Percentiles rank a stretch among this genome's conserved stretches.
Evolutionary conservation across 352 stramenopile genomes (phyloP).

Genomic region (Pilasporangium apinafurcum): DNA sequence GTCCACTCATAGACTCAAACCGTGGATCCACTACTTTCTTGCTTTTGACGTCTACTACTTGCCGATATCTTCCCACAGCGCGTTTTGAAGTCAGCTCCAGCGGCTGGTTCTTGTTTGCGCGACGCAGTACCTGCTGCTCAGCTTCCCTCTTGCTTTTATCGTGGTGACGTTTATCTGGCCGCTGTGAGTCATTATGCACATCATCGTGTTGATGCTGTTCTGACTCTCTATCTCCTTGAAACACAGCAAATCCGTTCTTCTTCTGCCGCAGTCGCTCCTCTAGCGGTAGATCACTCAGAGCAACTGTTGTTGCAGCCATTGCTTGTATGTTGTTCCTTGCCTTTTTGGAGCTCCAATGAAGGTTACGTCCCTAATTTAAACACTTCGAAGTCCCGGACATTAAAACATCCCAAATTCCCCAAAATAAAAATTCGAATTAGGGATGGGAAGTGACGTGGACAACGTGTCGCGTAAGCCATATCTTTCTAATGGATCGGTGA

Average conservation of each 20-base stretch:
- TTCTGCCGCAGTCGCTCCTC: slow-evolving; percentile 74
- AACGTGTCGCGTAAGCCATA: too few relatives aligned
- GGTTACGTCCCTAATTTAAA: too few relatives aligned
- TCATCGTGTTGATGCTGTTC: neutral
- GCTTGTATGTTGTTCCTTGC: slow-evolving; percentile 3
- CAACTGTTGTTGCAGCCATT: neutral
- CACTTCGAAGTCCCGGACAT: too few relatives aligned
- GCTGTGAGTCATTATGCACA: neutral
- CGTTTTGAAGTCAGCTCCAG: slow-evolving; percentile 83
- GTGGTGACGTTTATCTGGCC: neutral
- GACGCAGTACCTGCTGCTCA: slow-evolving; percentile 5
- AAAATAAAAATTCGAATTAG: too few relatives aligned
- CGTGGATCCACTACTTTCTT: slow-evolving; percentile 70
- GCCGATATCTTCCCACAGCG: slow-evolving; percentile 67
- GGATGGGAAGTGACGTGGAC: too few relatives aligned
- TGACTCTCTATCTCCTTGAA: slow-evolving; percentile 3
- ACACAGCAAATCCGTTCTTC: slow-evolving; percentile 61
- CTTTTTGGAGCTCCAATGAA: too few relatives aligned
- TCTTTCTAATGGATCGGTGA: too few relatives aligned
- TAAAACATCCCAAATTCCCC: too few relatives aligned
- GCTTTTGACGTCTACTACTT: slow-evolving; percentile 83
- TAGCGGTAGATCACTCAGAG: slow-evolving; percentile 61
- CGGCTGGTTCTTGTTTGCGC: slow-evolving; percentile 83
- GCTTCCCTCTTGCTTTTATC: neutral
- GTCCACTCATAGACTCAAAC: slow-evolving; percentile 79